Percentiles rank a stretch among this genome's conserved stretches.
These are phyloP conservation scores for Juglanconis juglandina DNA, from an alignment of 2,329 filamentous ascomycete genomes.

Conservation along the genomic window DNA sequence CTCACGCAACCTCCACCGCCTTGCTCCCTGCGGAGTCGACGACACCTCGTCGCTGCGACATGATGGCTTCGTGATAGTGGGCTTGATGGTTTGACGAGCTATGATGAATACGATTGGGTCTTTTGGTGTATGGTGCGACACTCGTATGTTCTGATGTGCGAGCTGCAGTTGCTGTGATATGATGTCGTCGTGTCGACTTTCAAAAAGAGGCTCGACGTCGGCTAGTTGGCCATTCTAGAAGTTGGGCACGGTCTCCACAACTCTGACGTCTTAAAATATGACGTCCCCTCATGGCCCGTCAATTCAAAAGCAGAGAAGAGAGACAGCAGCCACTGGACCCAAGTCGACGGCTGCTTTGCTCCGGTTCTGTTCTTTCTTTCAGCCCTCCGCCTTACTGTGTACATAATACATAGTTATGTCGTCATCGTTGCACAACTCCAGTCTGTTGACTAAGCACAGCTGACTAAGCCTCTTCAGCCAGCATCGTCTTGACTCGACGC, in stretches of 20 bases:
- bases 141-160: not conserved
- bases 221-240: not conserved
- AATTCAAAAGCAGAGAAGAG: not conserved
- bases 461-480: not conserved
- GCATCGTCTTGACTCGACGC: too few species aligned
- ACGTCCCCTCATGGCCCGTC: not conserved
- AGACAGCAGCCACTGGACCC: not conserved
- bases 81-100: not conserved
- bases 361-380: too few species aligned
- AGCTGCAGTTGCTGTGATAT: not conserved
- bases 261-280: not conserved
- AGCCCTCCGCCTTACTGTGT: too few species aligned
- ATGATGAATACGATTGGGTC: not conserved
- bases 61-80: not conserved
- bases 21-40: conserved; percentile 39
- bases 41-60: conserved; percentile 23
- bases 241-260: not conserved
- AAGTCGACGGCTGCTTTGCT: not conserved
- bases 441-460: not conserved
- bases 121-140: not conserved
- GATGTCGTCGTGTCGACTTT: not conserved
- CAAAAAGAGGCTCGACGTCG: not conserved
- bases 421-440: not conserved
- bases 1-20: conserved; percentile 49
- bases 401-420: not conserved